These are phyloP conservation scores for Kuraishia cidri DNA, from an alignment of 805 yeast genomes.

Conservation along the genomic window DNA sequence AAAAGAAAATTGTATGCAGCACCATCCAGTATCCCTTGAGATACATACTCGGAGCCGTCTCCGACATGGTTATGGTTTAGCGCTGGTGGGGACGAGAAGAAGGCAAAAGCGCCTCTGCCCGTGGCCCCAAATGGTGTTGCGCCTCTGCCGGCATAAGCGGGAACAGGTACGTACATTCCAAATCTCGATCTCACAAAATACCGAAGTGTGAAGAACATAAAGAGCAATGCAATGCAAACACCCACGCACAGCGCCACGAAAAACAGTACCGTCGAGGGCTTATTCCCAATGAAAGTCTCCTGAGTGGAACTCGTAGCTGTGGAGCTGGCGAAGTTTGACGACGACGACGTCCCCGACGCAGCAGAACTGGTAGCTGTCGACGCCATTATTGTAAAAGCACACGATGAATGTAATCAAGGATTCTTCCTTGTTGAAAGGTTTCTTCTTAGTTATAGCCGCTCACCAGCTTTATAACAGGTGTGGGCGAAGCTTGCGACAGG, in stretches of 20 bases:
- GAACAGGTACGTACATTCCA: constrained; percentile 39
- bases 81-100: background rate
- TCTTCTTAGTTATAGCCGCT: no score
- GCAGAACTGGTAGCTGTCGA: no score
- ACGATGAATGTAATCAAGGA: no score
- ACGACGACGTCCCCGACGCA: no score
- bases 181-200: constrained; percentile 48
- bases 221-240: constrained; percentile 42
- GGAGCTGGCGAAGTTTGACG: no score
- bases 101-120: constrained; percentile 5
- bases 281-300: constrained; percentile 24
- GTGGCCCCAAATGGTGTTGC: background rate
- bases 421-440: no score
- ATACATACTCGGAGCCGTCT: background rate
- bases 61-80: background rate
- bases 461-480: no score
- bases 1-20: background rate
- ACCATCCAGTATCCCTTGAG: constrained; percentile 1
- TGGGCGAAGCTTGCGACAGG: no score
- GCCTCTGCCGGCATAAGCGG: constrained; percentile 9
- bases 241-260: constrained; percentile 59
- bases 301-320: no score
- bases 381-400: no score
- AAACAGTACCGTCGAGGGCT: constrained; percentile 57
- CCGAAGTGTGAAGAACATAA: constrained; percentile 51